Evolutionary conservation across 1,284 basidiomycete genomes (phyloP).

Genomic region (Apiotrichum mycotoxinovorans): DNA sequence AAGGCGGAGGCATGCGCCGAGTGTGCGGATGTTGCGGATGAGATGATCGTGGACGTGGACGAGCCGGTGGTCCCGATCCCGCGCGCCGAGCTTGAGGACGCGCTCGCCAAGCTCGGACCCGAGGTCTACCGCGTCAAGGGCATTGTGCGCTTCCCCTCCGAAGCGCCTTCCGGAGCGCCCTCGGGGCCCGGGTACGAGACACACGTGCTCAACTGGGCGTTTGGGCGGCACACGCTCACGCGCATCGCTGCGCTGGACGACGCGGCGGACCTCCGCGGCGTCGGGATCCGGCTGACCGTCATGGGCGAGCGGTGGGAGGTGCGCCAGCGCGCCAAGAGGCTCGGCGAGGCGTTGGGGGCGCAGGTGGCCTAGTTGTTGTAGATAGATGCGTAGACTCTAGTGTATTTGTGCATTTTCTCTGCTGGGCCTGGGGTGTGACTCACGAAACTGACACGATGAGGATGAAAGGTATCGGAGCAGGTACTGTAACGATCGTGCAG

Average conservation of each 20-base stretch:
- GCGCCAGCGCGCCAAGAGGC: slow-evolving; percentile 57
- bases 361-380: slow-evolving; percentile 19
- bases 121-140: slow-evolving; percentile 61
- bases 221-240: slow-evolving; percentile 73
- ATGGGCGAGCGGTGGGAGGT: slow-evolving; percentile 87
- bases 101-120: slow-evolving; percentile 56
- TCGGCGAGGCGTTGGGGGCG: slow-evolving; percentile 59
- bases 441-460: no score
- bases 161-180: no score
- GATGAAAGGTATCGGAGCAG: no score
- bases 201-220: slow-evolving; percentile 83
- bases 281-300: slow-evolving; percentile 62
- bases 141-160: slow-evolving; percentile 64
- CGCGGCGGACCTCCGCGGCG: slow-evolving; percentile 42
- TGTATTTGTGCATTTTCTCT: not conserved
- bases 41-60: slow-evolving; percentile 9
- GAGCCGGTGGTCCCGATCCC: slow-evolving; percentile 26
- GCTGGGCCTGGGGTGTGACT: no score
- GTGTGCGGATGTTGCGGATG: slow-evolving; percentile 5
- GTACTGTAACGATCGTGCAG: no score
- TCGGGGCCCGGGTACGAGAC: slow-evolving; percentile 32
- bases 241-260: slow-evolving; percentile 47
- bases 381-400: not conserved
- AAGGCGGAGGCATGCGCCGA: slow-evolving; percentile 7
- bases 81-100: slow-evolving; percentile 39